Conservation (phyloP, 805 yeast species). For the Lipomyces lipofer region DNA sequence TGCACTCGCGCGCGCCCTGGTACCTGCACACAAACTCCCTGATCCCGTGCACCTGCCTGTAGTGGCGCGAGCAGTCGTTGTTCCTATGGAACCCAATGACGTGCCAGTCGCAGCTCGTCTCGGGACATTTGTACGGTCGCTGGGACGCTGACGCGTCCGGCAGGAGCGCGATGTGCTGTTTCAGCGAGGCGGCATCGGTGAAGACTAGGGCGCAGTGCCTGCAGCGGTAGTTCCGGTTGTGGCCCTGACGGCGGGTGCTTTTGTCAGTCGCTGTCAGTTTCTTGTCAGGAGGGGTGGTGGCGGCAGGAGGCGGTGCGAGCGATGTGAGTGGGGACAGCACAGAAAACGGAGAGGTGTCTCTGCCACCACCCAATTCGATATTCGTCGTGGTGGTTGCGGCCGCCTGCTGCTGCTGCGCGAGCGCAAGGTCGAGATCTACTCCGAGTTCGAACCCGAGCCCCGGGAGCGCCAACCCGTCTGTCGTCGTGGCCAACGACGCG, state of each 20-base stretch:
- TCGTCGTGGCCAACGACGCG: too few species aligned
- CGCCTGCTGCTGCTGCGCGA: constrained; percentile 1
- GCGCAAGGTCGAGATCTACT: too few species aligned
- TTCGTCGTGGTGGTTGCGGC: too few species aligned
- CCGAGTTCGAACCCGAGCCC: too few species aligned
- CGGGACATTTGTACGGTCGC: constrained; percentile 27
- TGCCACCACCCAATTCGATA: too few species aligned
- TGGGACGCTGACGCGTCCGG: constrained; percentile 17
- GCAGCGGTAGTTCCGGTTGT: constrained; percentile 28
- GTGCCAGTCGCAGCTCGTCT: constrained; percentile 26
- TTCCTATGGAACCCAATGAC: constrained; percentile 28
- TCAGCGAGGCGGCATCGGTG: constrained; percentile 12
- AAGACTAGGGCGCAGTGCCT: constrained; percentile 21
- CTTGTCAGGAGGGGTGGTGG: too few species aligned
- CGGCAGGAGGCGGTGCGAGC: too few species aligned
- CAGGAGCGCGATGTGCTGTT: constrained; percentile 12
- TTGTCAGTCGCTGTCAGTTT: too few species aligned
- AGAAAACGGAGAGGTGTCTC: too few species aligned
- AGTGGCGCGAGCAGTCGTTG: constrained; percentile 29
- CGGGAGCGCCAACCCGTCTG: too few species aligned
- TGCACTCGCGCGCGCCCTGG: constrained; percentile 23
- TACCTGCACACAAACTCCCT: constrained; percentile 27
- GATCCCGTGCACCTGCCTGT: constrained; percentile 28
- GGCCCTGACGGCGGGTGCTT: constrained; percentile 12
- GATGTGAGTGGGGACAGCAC: too few species aligned